Evolutionary conservation across 2,329 filamentous ascomycete genomes (phyloP), one percentile per base, ranked within the genome.

Genomic region (Ceratocystis ficicola): DNA sequence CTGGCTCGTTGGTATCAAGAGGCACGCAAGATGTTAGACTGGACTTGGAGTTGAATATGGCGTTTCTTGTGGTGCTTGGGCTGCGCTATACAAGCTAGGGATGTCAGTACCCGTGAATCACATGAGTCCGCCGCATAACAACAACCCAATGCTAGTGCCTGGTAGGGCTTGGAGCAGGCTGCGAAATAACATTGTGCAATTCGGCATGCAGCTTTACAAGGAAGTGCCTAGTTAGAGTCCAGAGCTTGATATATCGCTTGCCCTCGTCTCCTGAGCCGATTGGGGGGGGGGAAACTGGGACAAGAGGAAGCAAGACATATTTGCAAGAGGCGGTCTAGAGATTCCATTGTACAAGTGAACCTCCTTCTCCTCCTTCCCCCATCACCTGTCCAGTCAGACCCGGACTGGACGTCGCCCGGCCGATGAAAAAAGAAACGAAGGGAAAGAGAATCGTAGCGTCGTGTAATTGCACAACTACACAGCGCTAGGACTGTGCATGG

Each of bases 241-340:
- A 30, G 7, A 36, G 30, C 30, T 59, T 30, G 12, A 36, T 59
- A 36, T 59, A 59, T 36, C 5, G 30, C 25, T 59, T 30, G 55
- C 28, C 32, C 17, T 59, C 30, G 5, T n/a, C 17, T 30, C 55
- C 55, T 59, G 55, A 5, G 5, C 32, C 55, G 17, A 57, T 17
- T 28, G 20, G 25, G 50, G 30, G 15, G 50, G 46, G 44, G 5
- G 17, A 59, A 59, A 59, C 15, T 59, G 55, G 30, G 55, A 32
- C 55, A 59, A 59, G 28, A 59, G 55, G 55, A 59, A 59, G 28
- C 55, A 32, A n/a, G 12, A 30, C 30, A 20, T 6, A 28, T 41
- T 32, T 28, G 15, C 52, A 59, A 59, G 55, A 59, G 12, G 55
- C 55, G 55, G 55, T 59, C 55, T 59, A 30, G 55, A 59, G 17